Evolutionary conservation across 345 rosid genomes (phyloP).

Genomic region (Brassica incana): DNA sequence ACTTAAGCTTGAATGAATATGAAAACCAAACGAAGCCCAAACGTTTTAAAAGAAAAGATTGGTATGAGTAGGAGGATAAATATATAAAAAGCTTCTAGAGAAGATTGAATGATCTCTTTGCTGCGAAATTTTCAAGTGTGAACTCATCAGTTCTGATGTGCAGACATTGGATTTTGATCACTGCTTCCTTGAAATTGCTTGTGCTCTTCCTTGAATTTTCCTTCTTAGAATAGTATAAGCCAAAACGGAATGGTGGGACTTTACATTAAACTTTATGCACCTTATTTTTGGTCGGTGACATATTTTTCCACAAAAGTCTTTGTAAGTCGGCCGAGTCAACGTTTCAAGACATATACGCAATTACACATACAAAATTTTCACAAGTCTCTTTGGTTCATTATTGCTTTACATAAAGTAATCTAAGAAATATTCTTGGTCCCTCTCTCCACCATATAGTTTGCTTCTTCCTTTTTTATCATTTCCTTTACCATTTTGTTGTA

Average conservation of each 20-base stretch:
- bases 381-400: not conserved
- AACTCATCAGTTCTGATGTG: not conserved
- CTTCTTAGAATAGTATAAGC: not conserved
- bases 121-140: not conserved
- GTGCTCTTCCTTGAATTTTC: not conserved
- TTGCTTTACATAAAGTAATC: not conserved
- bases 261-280: no score
- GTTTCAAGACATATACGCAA: no score
- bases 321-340: not conserved
- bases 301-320: not conserved
- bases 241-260: not conserved
- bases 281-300: not conserved
- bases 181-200: not conserved
- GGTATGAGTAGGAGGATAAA: no score
- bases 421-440: not conserved
- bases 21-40: no score
- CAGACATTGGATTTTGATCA: not conserved
- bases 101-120: not conserved
- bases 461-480: no score
- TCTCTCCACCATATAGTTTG: not conserved
- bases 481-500: not conserved
- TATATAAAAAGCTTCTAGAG: not conserved
- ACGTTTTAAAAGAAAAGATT: no score
- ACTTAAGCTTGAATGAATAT: no score
- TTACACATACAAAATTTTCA: not conserved